Conservation (phyloP, 768 basidiomycete genomes). For the Trametopsis cervina region DNA sequence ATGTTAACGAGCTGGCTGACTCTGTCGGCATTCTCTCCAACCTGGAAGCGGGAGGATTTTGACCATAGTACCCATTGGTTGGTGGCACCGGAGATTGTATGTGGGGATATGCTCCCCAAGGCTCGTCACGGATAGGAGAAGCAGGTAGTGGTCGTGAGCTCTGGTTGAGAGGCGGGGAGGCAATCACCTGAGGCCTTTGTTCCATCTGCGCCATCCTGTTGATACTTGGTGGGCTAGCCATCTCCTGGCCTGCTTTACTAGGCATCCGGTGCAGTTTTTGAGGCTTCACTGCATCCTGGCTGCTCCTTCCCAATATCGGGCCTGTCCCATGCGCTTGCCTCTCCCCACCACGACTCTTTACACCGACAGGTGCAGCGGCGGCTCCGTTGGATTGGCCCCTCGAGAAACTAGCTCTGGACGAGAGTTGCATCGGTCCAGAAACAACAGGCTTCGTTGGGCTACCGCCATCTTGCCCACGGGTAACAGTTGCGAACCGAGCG, state of each 20-base stretch:
- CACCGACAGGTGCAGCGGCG: not conserved
- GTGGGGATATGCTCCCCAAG: not conserved
- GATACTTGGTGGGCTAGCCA: not conserved
- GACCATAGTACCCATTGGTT: not conserved
- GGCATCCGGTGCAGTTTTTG: not conserved
- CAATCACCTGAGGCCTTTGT: not conserved
- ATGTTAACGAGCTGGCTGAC: not conserved
- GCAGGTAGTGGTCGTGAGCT: not conserved
- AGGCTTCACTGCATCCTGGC: not conserved
- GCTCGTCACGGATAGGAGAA: not conserved
- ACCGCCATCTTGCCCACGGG: conserved; percentile 2
- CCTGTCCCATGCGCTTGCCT: not conserved
- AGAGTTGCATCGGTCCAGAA: conserved; percentile 9
- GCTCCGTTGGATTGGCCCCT: not conserved
- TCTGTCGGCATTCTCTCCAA: not conserved
- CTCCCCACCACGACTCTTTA: not conserved
- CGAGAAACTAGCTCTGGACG: conserved; percentile 5
- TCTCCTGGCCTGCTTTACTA: conserved; percentile 5
- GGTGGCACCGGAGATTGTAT: not conserved
- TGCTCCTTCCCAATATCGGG: not conserved
- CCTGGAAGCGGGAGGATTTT: not conserved
- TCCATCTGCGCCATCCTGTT: not conserved
- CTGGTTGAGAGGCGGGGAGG: not conserved
- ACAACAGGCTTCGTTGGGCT: conserved; percentile 5
- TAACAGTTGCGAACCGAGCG: conserved; percentile 7